These are phyloP conservation scores for Diaporthe velutina DNA, from an alignment of 2,329 filamentous ascomycete species.

Conservation along the genomic window DNA sequence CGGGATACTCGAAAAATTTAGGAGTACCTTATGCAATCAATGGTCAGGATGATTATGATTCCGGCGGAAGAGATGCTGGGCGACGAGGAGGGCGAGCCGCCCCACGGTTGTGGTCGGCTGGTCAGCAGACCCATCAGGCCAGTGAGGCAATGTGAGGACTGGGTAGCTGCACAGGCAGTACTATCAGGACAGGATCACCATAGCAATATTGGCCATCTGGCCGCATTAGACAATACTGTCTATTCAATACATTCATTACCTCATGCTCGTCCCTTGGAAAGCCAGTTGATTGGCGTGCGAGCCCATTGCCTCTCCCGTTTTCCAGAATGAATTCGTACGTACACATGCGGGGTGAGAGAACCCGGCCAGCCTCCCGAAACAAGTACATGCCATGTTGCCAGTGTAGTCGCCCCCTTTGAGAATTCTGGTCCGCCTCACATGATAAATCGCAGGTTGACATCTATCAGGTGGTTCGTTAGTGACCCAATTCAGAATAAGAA, in stretches of 20 bases:
- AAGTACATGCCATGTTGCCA: not conserved
- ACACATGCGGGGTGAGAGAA: constrained; percentile 4
- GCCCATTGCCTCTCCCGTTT: not conserved
- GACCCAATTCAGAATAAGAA: not conserved
- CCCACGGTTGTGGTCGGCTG: not conserved
- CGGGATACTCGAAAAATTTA: not conserved
- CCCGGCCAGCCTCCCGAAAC: not conserved
- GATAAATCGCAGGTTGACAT: constrained; percentile 38
- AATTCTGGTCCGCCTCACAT: constrained; percentile 31
- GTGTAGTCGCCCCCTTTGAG: not conserved
- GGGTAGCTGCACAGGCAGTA: not conserved
- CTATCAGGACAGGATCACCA: not conserved
- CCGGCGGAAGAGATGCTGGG: constrained; percentile 7
- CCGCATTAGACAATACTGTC: not conserved
- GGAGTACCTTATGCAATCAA: not conserved
- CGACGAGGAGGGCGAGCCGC: constrained; percentile 32
- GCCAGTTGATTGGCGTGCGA: not conserved
- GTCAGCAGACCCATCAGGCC: constrained; percentile 1
- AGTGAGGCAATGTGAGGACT: not conserved
- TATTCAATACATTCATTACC: constrained; percentile 34
- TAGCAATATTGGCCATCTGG: not conserved
- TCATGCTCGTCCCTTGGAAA: constrained; percentile 19
- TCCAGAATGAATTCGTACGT: not conserved
- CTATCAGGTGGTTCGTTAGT: constrained; percentile 24
- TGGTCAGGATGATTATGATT: constrained; percentile 1